Percentiles rank a stretch among this genome's conserved stretches.
Conservation (phyloP, 106 monocot genomes). For the Dioscorea zingiberensis region DNA sequence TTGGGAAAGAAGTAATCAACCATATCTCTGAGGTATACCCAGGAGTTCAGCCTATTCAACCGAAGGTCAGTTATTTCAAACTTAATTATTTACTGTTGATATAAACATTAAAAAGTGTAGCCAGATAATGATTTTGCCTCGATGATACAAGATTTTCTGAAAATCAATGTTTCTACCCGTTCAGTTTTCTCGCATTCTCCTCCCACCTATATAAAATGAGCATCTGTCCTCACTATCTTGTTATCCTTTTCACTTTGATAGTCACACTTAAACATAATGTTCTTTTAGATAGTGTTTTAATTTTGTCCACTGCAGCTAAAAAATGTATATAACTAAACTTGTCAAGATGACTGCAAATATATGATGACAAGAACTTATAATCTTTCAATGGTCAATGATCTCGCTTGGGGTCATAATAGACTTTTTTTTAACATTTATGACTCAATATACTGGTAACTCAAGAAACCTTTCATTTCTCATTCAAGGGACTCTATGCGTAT, state of each 20-base stretch:
- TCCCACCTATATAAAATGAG: neutral
- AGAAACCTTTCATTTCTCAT: too few relatives aligned
- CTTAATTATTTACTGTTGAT: neutral
- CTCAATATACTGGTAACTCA: neutral
- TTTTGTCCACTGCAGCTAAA: too few relatives aligned
- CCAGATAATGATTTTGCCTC: neutral
- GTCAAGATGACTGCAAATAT: too few relatives aligned
- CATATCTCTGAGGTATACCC: slow-evolving; percentile 63
- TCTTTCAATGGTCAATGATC: too few relatives aligned
- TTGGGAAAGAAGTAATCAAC: slow-evolving; percentile 77
- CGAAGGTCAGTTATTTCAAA: slow-evolving; percentile 39
- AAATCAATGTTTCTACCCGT: neutral
- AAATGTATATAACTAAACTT: too few relatives aligned
- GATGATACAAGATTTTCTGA: neutral
- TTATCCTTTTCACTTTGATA: too few relatives aligned
- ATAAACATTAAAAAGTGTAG: neutral
- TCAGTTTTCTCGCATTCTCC: neutral
- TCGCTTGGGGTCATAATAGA: too few relatives aligned
- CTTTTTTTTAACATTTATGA: neutral
- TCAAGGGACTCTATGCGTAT: too few relatives aligned
- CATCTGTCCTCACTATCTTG: too few relatives aligned
- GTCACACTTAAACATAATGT: neutral
- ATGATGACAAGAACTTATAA: too few relatives aligned
- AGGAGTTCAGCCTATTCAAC: slow-evolving; percentile 64
- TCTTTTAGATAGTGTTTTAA: neutral